These are phyloP conservation scores for Neurospora intermedia DNA, from an alignment of 495 filamentous ascomycete genomes.

Conservation along the genomic window DNA sequence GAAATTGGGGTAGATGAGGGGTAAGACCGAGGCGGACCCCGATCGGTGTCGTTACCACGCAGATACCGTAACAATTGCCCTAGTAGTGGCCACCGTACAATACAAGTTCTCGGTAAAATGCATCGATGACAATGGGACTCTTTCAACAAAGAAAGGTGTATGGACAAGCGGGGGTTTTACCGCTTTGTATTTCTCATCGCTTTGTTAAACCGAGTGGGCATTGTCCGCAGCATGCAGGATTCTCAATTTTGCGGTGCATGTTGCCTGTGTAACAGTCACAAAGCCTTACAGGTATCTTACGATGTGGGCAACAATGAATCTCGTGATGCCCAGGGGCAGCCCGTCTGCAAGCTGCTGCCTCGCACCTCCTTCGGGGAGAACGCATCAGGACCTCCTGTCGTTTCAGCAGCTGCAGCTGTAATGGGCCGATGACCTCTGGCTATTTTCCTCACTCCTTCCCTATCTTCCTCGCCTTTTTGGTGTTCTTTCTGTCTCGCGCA, in stretches of 20 bases:
- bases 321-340: background rate
- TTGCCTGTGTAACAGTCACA: background rate
- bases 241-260: background rate
- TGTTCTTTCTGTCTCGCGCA: too few species aligned
- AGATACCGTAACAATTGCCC: background rate
- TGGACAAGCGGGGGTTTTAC: background rate
- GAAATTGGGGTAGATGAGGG: background rate
- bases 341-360: background rate
- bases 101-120: background rate
- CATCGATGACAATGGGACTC: background rate
- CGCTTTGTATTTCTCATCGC: background rate
- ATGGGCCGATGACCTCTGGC: too few species aligned
- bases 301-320: background rate
- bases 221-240: background rate
- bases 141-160: background rate
- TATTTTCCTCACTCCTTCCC: too few species aligned
- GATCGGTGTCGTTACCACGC: background rate
- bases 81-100: background rate
- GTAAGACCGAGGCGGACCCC: background rate
- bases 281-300: background rate
- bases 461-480: too few species aligned
- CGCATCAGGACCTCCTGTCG: too few species aligned
- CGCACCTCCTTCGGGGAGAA: background rate
- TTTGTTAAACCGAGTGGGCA: background rate
- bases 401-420: too few species aligned